phyloP scores from a whole-genome alignment of 768 basidiomycete genomes.

The Strobilomyces confusus region DNA sequence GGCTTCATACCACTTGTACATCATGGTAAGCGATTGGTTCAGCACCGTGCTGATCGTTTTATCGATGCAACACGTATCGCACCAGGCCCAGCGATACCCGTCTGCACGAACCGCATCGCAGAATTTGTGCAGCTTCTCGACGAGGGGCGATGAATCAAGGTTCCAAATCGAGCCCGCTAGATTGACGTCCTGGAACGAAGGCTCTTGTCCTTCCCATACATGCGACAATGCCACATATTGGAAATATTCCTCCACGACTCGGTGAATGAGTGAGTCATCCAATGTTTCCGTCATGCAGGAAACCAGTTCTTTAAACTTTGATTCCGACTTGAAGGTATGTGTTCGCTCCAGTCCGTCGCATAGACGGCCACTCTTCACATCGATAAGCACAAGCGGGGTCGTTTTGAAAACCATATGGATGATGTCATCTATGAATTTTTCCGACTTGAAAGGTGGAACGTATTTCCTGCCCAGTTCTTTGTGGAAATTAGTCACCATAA shows the following conservation, averaged over 20 bases:
- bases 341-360: background rate
- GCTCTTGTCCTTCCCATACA: conserved; percentile 10
- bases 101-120: background rate
- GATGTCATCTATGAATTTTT: background rate
- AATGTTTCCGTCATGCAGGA: conserved; percentile 6
- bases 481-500: background rate
- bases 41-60: background rate
- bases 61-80: too few relatives aligned
- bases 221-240: conserved; percentile 13
- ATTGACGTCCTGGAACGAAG: conserved; percentile 6
- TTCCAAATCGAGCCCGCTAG: conserved; percentile 2
- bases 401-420: background rate
- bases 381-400: background rate
- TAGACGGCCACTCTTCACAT: background rate
- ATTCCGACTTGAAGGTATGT: background rate
- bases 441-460: background rate
- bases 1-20: conserved; percentile 12
- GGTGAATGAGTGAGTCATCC: conserved; percentile 1
- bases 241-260: conserved; percentile 4
- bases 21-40: conserved; percentile 4
- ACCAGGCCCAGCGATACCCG: background rate
- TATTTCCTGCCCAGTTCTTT: background rate
- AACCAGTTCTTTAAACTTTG: background rate
- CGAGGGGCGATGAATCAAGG: background rate
- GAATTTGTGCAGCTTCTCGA: conserved; percentile 7